These are phyloP conservation scores for Lactifluus volemus DNA, from an alignment of 768 basidiomycete species.

Conservation along the genomic window DNA sequence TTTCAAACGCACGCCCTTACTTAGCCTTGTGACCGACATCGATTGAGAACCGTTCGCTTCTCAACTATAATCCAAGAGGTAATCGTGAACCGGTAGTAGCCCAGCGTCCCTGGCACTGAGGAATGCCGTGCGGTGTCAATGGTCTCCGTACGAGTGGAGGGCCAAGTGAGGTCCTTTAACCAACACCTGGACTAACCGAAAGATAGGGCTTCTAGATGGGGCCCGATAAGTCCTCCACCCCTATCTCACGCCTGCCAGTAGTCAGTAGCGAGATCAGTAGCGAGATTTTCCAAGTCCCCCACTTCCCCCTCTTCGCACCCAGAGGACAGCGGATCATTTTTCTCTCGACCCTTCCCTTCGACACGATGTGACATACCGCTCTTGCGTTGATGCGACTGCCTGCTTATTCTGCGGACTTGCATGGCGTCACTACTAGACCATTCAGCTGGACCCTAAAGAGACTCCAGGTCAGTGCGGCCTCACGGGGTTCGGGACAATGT, in stretches of 20 bases:
- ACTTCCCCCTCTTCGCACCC: background rate
- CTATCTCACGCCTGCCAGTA: background rate
- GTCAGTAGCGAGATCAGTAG: too few species aligned
- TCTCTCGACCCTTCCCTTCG: background rate
- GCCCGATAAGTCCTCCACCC: constrained; percentile 13
- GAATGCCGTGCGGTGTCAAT: background rate
- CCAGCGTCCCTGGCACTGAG: background rate
- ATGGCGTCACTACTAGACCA: background rate
- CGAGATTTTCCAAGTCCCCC: too few species aligned
- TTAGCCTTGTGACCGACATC: constrained; percentile 12
- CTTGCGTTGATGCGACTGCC: background rate
- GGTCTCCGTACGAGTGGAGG: background rate
- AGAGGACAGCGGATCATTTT: background rate
- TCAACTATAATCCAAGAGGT: constrained; percentile 1
- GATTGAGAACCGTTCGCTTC: constrained; percentile 6
- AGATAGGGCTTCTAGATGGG: constrained; percentile 15
- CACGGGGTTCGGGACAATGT: too few species aligned
- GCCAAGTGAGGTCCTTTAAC: background rate
- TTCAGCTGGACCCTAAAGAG: background rate
- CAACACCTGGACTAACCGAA: background rate
- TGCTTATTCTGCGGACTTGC: background rate
- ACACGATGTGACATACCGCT: background rate
- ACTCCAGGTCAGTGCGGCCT: too few species aligned
- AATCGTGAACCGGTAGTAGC: background rate
- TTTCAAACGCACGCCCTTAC: background rate